Evolutionary conservation across 306 rosid genomes (phyloP), one percentile per base, ranked within the genome.

Genomic region (Trifolium subterraneum): DNA sequence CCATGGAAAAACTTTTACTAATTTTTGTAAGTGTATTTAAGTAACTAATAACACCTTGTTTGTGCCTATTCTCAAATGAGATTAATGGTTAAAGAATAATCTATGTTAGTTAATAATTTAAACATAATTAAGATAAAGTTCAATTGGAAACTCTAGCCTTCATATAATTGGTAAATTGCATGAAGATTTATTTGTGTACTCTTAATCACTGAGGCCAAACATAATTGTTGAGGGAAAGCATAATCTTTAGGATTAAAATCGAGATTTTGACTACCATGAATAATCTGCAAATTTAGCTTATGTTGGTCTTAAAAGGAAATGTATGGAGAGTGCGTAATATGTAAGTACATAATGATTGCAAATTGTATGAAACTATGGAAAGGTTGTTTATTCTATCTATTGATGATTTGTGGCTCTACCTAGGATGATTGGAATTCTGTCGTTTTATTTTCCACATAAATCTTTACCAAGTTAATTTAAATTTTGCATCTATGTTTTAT

Each of bases 401-500:
- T 20, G 44, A 64, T 64, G 20, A 29, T 10, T 44, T 14, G n/a
- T 19, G 41, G 39, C n/a, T 39, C 44, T 29, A 38, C n/a, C n/a
- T 52, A 16, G 8, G 25, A 52, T 23, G 74, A 45, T 56, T 2
- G 3, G 27, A 72, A 47, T 38, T 45, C 6, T 79, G 45, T 41
- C 22, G 6, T 59, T 29, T 7, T 54, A 64, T 78, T 39, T 42
- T 78, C 35, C 47, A 61, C 18, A 12, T 47, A n/a, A 36, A 58
- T 75, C 3, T 27, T 27, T 27, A 27, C 31, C 33, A 29, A 29
- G 33, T 29, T 29, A 29, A 29, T 29, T 29, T 29, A 29, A 29
- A 29, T 6, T 64, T 68, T 71, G 39, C 77, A 44, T 20, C 54
- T 62, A 27, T 51, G 31, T 41, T 59, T 54, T 61, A 13, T 65